Percentiles rank a stretch among this genome's conserved stretches.
Conservation (phyloP, 1,139 yeast species). For the Taphrina wiesneri region DNA sequence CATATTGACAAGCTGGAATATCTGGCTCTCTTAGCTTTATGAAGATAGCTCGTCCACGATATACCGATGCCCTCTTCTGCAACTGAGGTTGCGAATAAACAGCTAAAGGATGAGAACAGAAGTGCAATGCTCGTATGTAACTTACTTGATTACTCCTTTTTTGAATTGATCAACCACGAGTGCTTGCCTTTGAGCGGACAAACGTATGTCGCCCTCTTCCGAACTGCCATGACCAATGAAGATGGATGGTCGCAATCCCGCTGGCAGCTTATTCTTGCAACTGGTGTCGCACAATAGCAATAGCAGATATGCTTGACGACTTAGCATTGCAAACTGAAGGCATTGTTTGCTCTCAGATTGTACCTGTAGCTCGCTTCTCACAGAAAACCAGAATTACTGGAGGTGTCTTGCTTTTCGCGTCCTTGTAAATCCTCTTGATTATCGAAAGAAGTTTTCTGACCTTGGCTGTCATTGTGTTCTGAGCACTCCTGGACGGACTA, state of each 20-base stretch:
- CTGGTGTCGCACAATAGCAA: slow-evolving; percentile 9
- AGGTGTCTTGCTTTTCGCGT: not conserved
- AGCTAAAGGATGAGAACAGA: not conserved
- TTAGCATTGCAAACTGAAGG: not conserved
- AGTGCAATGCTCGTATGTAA: not conserved
- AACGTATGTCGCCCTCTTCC: slow-evolving; percentile 25
- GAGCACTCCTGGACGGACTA: not conserved
- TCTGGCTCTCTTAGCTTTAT: not conserved
- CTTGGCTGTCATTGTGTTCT: slow-evolving; percentile 28
- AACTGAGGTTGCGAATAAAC: slow-evolving; percentile 37
- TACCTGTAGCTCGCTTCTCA: slow-evolving; percentile 34
- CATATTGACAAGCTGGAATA: slow-evolving; percentile 16
- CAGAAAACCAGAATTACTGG: slow-evolving; percentile 35
- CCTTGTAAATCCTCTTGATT: slow-evolving; percentile 11
- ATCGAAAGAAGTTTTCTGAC: slow-evolving; percentile 27
- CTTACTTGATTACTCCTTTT: slow-evolving; percentile 25
- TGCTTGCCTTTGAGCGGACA: slow-evolving; percentile 34
- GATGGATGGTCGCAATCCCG: slow-evolving; percentile 26
- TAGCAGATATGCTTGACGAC: slow-evolving; percentile 29
- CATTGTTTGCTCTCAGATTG: not conserved
- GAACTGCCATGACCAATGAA: slow-evolving; percentile 37
- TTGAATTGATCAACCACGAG: slow-evolving; percentile 32
- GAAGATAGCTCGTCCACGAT: not conserved
- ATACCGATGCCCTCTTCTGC: slow-evolving; percentile 39
- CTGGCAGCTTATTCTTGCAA: not conserved